Base-by-base conservation (phyloP, 257 asterid genomes). In the Ligustrum vulgare region DNA sequence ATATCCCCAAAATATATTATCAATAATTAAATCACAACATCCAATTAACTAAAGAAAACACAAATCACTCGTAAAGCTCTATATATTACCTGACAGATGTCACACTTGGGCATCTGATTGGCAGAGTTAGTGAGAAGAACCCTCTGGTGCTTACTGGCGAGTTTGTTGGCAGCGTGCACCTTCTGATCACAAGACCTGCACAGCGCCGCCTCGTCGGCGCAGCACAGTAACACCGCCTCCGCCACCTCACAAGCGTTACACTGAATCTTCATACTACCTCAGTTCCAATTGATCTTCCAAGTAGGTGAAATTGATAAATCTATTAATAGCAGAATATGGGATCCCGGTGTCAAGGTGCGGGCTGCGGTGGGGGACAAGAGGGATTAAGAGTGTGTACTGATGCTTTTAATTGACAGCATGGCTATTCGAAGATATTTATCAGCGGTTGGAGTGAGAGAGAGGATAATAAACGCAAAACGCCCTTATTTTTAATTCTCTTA, bases 181-280 rank as follows among this genome's bases (percentile, higher is more conserved):
- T 86, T 91, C 78, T 82, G 82, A 77, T 93, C 97, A 81, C 97
- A 93, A 0, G 58, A 47, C 90, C 79, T 76, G 33, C 98, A 93
- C 5, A 93, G 87, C 23, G 96, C 98, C 70, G 93, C 98, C 84
- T 93, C 97, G 74, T 93, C 98, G 3, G 98, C 98, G 78, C 97
- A 93, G 84, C 98, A 93, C 31, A 89, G 80, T 6, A 93, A 87
- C 43, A 68, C 84, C 4, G 98, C 98, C 79, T 91, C 97, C 71
- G 89, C 96, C 56, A 83, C 87, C 88, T 80, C 94, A 65, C 98
- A 91, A 22, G 82, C 89, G 87, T 84, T 93, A 80, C 98, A 93
- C 92, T 93, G 97, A 84, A 93, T 88, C 93, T 88, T 93, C 98
- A 93, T 93, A 80, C 60, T 34, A 43, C n/a, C 2, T 45, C 20